These are phyloP conservation scores for Aspergillus carlsbadensis DNA, from an alignment of 495 filamentous ascomycete genomes.

Conservation along the genomic window DNA sequence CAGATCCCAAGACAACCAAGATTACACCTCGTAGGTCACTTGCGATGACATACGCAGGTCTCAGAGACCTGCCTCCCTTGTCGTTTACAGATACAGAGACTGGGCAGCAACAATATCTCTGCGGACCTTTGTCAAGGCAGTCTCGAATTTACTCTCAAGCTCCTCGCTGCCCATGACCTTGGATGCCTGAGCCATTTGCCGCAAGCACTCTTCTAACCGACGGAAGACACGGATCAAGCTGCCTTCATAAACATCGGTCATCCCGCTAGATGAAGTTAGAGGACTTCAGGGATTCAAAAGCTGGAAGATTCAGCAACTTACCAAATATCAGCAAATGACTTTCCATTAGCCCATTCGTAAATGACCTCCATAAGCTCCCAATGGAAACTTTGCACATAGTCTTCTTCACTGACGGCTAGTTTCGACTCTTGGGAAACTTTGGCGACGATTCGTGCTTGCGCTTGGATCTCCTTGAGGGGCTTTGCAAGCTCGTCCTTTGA, in stretches of 20 bases:
- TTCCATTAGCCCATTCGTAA: conserved; percentile 88
- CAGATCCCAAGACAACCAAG: conserved; percentile 16
- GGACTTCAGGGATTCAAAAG: conserved; percentile 9
- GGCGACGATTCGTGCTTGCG: conserved; percentile 79
- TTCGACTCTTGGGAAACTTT: conserved; percentile 94
- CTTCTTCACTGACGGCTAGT: conserved; percentile 83
- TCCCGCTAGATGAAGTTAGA: conserved; percentile 62
- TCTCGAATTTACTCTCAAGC: conserved; percentile 84
- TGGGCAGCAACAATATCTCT: conserved; percentile 93
- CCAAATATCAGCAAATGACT: conserved; percentile 93
- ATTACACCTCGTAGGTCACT: neutral
- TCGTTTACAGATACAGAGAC: conserved; percentile 72
- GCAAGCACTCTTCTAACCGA: conserved; percentile 89
- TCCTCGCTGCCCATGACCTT: conserved; percentile 98
- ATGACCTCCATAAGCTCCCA: conserved; percentile 96
- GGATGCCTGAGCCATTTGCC: conserved; percentile 94
- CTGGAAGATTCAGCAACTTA: conserved; percentile 42
- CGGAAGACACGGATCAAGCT: conserved; percentile 94
- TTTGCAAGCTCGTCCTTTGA: conserved; percentile 77
- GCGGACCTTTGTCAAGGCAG: conserved; percentile 76
- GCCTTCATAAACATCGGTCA: conserved; percentile 97
- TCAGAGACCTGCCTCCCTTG: neutral
- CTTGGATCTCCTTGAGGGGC: conserved; percentile 79
- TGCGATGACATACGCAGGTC: neutral
- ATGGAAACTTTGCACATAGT: conserved; percentile 85